Base-by-base conservation (phyloP, 805 yeast genomes). In the Candida arabinofermentans region DNA sequence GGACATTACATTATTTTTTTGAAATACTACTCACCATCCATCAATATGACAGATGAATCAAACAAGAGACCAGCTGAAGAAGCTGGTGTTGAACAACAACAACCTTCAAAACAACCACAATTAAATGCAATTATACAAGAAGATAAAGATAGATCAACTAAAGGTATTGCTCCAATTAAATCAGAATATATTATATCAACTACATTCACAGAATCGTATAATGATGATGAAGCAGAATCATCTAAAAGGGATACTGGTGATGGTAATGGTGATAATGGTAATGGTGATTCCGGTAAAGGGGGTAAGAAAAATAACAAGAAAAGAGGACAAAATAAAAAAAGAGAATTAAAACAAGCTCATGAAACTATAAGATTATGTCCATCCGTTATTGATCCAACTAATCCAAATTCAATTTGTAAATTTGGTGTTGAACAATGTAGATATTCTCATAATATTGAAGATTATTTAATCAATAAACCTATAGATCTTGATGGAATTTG, bases 131-230 rank as follows among this genome's bases (percentile, higher is more conserved):
- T 22, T 32, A 38, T n/a, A n/a, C 14, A 19, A 24, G 29, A 41
- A 5, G 49, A 42, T 37, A 34, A 13, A 26, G 39, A 38, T 16
- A 44, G 42, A 13, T 49, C 55, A 32, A 60, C 64, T 19, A 78
- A 75, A 47, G 95, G 96, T 36, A 67, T 83, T 39, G 96, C 96
- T 0, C 75, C 81, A 9, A 74, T 88, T 54, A 89, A 88, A 61
- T 65, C 81, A 2, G 93, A 89, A 55, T 89, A 51, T 49, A 64
- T 84, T 8, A 65, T 83, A 6, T 41, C 54, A 48, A 39, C 51
- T 34, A 35, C 56, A 2, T 39, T 37, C 2, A 39, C 48, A 2
- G 37, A 36, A 5, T 37, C 40, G 2, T 57, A 63, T 23, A 69
- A 70, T 45, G 80, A 76, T 43, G 75, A 72, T 42, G 74, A 69